Percentiles rank a stretch among this genome's conserved stretches.
These are phyloP conservation scores for Eremomyces bilateralis DNA, from an alignment of 495 filamentous ascomycete genomes.

Conservation along the genomic window DNA sequence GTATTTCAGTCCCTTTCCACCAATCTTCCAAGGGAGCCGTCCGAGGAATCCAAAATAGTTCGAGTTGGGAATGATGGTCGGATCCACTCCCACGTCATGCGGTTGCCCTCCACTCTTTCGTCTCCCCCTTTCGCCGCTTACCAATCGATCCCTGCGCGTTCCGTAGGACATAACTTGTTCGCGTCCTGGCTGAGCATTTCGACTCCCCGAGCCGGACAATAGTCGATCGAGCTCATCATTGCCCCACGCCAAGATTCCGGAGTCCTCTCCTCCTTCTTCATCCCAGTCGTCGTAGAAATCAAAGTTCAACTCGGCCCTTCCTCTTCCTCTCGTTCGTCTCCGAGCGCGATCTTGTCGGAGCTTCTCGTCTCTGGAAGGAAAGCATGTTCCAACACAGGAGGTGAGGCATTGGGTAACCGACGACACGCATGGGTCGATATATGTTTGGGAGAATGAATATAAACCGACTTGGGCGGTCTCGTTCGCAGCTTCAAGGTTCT, in stretches of 20 bases:
- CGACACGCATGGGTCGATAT: constrained; percentile 60
- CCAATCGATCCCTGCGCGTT: constrained; percentile 34
- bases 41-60: constrained; percentile 71
- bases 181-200: constrained; percentile 37
- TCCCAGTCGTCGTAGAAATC: constrained; percentile 99
- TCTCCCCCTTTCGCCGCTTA: constrained; percentile 17
- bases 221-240: constrained; percentile 77
- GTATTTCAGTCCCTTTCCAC: constrained; percentile 59
- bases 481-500: constrained; percentile 80
- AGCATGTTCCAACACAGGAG: constrained; percentile 48
- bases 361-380: constrained; percentile 44
- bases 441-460: constrained; percentile 70
- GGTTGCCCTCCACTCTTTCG: constrained; percentile 42
- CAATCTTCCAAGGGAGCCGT: constrained; percentile 66
- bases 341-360: constrained; percentile 39
- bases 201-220: constrained; percentile 41
- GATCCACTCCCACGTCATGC: constrained; percentile 43
- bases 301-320: constrained; percentile 61
- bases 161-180: constrained; percentile 82
- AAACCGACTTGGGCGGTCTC: constrained; percentile 74
- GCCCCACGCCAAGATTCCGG: constrained; percentile 45
- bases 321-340: constrained; percentile 27
- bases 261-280: constrained; percentile 49
- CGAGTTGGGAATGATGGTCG: constrained; percentile 76
- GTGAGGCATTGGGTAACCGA: constrained; percentile 42